phyloP scores from a whole-genome alignment of 177 flowering plant genomes.

The Tripterygium wilfordii region DNA sequence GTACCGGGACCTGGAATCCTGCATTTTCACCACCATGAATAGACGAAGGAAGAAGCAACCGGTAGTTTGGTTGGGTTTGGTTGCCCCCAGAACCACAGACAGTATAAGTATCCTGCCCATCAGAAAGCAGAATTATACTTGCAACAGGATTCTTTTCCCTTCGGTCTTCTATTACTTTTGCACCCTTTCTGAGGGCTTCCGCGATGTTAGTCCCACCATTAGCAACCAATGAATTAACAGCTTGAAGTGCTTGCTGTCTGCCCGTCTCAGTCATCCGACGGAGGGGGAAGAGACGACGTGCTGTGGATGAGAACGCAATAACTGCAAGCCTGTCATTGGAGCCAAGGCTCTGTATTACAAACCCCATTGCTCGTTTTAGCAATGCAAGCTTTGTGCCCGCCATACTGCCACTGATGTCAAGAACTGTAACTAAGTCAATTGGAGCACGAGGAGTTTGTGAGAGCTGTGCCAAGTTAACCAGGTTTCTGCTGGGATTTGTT shows the following conservation, averaged over 20 bases:
- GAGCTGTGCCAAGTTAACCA: slow-evolving; percentile 10
- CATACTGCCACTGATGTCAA: no score
- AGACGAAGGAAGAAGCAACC: slow-evolving; percentile 35
- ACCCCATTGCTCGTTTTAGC: slow-evolving; percentile 60
- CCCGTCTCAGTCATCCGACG: slow-evolving; percentile 49
- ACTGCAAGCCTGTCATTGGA: slow-evolving; percentile 58
- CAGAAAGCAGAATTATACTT: slow-evolving; percentile 58
- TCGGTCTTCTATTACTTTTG: slow-evolving; percentile 53
- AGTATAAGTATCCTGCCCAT: no score
- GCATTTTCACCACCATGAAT: slow-evolving; percentile 18
- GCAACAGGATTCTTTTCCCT: slow-evolving; percentile 47
- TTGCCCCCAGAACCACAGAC: slow-evolving; percentile 16
- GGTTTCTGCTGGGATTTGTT: slow-evolving; percentile 11
- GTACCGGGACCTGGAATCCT: slow-evolving; percentile 52
- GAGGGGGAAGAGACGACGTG: slow-evolving; percentile 58
- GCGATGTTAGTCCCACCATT: slow-evolving; percentile 64
- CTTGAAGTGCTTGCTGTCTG: slow-evolving; percentile 45
- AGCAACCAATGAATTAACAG: slow-evolving; percentile 48
- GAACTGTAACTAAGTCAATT: no score
- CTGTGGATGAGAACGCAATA: slow-evolving; percentile 62
- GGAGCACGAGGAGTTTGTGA: slow-evolving; percentile 49
- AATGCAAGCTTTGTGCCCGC: slow-evolving; percentile 65
- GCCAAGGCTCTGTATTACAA: slow-evolving; percentile 61
- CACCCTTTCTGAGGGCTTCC: slow-evolving; percentile 60
- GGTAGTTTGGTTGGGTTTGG: slow-evolving; percentile 24